phyloP scores from a whole-genome alignment of 1,139 yeast species.

The Torulaspora globosa region DNA sequence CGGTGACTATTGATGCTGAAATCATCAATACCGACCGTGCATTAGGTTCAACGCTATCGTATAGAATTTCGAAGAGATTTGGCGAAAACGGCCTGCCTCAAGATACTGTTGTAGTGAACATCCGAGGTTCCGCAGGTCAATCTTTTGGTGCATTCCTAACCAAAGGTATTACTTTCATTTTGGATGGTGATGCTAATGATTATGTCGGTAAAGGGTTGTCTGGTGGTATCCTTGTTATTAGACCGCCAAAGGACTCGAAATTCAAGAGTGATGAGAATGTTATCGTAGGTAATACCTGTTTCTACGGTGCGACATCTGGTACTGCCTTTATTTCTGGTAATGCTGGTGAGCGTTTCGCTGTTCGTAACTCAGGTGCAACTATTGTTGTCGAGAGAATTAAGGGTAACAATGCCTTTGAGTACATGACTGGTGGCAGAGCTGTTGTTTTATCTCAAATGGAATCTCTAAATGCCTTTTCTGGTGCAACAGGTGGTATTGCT shows the following conservation, averaged over 20 bases:
- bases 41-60: conserved; percentile 88
- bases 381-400: conserved; percentile 90
- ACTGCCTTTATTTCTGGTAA: conserved; percentile 91
- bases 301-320: conserved; percentile 97
- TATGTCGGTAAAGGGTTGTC: conserved; percentile 96
- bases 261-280: conserved; percentile 96
- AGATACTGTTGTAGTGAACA: conserved; percentile 91
- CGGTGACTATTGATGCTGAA: conserved; percentile 88
- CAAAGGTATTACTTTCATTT: conserved; percentile 89
- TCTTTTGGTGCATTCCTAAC: conserved; percentile 98
- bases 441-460: conserved; percentile 90
- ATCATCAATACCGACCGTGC: conserved; percentile 96
- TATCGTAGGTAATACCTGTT: conserved; percentile 93
- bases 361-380: conserved; percentile 96
- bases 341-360: conserved; percentile 98
- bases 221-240: conserved; percentile 89
- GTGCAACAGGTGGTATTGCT: conserved; percentile 99
- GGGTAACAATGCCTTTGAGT: conserved; percentile 98
- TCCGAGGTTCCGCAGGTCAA: conserved; percentile 94
- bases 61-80: conserved; percentile 86
- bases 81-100: conserved; percentile 94
- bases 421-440: conserved; percentile 99
- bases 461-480: conserved; percentile 89
- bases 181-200: conserved; percentile 97
- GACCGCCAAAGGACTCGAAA: conserved; percentile 78